Percentiles rank a stretch among this genome's conserved stretches.
Conservation (phyloP, 179 eudicot genomes). For the Spergularia azorica region DNA sequence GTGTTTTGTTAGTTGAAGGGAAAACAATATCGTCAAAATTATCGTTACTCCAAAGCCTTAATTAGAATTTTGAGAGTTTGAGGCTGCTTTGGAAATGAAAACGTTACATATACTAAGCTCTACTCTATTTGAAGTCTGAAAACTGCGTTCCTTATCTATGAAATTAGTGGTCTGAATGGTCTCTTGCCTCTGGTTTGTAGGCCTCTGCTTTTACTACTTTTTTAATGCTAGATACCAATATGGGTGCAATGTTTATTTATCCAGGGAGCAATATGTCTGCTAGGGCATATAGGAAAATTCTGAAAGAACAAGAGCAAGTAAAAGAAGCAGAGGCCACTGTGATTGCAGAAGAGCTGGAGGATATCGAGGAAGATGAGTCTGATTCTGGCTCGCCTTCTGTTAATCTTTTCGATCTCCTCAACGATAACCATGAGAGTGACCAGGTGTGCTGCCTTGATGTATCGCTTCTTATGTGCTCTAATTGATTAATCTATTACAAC, state of each 20-base stretch:
- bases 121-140: not conserved
- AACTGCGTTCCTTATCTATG: too few relatives aligned
- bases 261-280: slow-evolving; percentile 57
- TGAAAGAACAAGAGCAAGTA: slow-evolving; percentile 56
- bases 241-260: not conserved
- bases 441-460: slow-evolving; percentile 39
- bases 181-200: not conserved
- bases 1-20: not conserved
- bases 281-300: slow-evolving; percentile 61
- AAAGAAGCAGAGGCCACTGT: slow-evolving; percentile 25
- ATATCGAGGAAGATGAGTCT: slow-evolving; percentile 40
- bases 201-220: not conserved
- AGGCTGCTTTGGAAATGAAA: not conserved
- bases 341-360: slow-evolving; percentile 29
- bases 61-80: too few relatives aligned
- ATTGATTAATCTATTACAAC: not conserved
- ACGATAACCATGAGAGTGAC: slow-evolving; percentile 37
- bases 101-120: not conserved
- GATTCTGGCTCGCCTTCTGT: slow-evolving; percentile 36
- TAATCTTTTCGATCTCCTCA: slow-evolving; percentile 76
- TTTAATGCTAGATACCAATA: not conserved
- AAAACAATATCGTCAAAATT: not conserved
- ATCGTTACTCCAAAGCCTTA: too few relatives aligned
- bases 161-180: not conserved
- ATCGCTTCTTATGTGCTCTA: not conserved